Percentiles rank a stretch among this genome's conserved stretches.
phyloP scores from a whole-genome alignment of 768 basidiomycete genomes.

The Pleurotus pulmonarius region DNA sequence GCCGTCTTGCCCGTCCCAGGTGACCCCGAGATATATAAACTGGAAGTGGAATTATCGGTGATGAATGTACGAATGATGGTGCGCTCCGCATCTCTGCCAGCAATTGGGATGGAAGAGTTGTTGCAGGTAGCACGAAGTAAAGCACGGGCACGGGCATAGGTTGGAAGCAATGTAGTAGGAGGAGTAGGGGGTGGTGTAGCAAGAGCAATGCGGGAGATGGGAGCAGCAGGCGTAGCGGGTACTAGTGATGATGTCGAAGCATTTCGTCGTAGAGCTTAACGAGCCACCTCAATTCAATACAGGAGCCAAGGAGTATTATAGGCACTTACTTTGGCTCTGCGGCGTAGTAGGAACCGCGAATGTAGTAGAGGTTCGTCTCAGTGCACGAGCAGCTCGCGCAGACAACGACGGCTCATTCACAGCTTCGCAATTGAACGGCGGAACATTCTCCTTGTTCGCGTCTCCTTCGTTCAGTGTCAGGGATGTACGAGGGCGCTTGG shows the following conservation, averaged over 20 bases:
- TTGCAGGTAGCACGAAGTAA: constrained; percentile 72
- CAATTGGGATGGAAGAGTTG: constrained; percentile 42
- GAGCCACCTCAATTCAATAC: constrained; percentile 6
- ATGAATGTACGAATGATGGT: constrained; percentile 57
- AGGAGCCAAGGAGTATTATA: constrained; percentile 4
- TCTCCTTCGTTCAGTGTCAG: constrained; percentile 44
- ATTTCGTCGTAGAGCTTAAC: constrained; percentile 35
- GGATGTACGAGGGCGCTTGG: constrained; percentile 60
- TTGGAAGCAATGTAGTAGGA: constrained; percentile 42
- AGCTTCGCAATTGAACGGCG: constrained; percentile 46
- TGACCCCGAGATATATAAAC: constrained; percentile 87
- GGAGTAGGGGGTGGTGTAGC: constrained; percentile 64
- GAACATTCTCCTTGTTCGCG: constrained; percentile 75
- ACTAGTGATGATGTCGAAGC: constrained; percentile 42
- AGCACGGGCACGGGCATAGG: constrained; percentile 59
- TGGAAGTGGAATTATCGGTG: constrained; percentile 27
- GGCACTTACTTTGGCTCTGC: constrained; percentile 41
- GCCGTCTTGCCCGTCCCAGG: constrained; percentile 94
- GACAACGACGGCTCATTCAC: constrained; percentile 28
- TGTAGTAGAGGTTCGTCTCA: constrained; percentile 31
- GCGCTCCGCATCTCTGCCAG: constrained; percentile 69
- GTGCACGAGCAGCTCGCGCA: constrained; percentile 34
- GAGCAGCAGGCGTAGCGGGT: constrained; percentile 43
- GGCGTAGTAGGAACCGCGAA: constrained; percentile 25
- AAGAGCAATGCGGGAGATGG: constrained; percentile 38